Percentiles rank a stretch among this genome's conserved stretches.
These are phyloP conservation scores for Cercospora sp. DNA, from an alignment of 2,329 filamentous ascomycete genomes.

Conservation along the genomic window DNA sequence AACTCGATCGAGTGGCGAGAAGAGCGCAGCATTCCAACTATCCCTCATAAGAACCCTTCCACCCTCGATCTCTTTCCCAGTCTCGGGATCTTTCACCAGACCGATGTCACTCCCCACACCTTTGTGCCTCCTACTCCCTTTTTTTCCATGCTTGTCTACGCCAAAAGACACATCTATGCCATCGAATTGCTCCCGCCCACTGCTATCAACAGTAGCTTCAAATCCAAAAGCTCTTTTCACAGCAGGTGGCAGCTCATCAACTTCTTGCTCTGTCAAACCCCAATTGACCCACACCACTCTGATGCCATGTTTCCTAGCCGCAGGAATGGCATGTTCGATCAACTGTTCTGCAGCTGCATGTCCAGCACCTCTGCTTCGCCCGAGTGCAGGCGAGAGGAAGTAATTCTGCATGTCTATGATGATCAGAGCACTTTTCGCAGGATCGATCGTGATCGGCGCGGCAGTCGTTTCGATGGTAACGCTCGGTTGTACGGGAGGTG, in stretches of 20 bases:
- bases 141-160: conserved; percentile 33
- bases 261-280: conserved; percentile 57
- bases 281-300: conserved; percentile 58
- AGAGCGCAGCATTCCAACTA: conserved; percentile 59
- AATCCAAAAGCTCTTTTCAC: conserved; percentile 53
- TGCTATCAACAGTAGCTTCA: conserved; percentile 28
- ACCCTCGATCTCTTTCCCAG: conserved; percentile 45
- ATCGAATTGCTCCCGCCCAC: conserved; percentile 22
- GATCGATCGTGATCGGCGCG: conserved; percentile 37
- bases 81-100: conserved; percentile 36
- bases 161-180: conserved; percentile 19
- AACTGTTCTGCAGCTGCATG: conserved; percentile 46
- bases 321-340: conserved; percentile 48
- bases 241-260: conserved; percentile 53
- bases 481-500: conserved; percentile 28
- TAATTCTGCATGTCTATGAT: conserved; percentile 41
- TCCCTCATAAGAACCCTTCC: conserved; percentile 54
- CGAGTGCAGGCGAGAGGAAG: conserved; percentile 39
- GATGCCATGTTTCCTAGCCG: conserved; percentile 54
- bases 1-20: conserved; percentile 47
- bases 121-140: conserved; percentile 33
- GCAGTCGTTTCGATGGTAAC: conserved; percentile 33
- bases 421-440: conserved; percentile 38
- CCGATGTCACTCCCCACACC: conserved; percentile 39
- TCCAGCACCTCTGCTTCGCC: conserved; percentile 41